phyloP scores from a whole-genome alignment of 2,329 filamentous ascomycete species.

The Dothistroma pini region DNA sequence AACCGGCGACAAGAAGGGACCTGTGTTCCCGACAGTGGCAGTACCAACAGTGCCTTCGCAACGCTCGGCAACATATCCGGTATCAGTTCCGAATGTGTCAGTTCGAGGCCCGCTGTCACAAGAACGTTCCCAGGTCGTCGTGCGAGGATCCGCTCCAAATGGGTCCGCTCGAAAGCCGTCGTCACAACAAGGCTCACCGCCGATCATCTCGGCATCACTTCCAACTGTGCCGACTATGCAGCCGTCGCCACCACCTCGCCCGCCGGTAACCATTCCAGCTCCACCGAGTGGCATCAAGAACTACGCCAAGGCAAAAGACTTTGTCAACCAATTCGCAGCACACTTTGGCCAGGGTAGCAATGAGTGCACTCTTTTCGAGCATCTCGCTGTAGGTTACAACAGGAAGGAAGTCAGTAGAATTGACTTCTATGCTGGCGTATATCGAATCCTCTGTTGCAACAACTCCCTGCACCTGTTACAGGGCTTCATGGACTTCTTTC shows the following conservation, averaged over 20 bases:
- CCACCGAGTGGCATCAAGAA: neutral
- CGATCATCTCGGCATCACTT: neutral
- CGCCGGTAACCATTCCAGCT: neutral
- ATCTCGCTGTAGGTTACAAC: slow-evolving; percentile 15
- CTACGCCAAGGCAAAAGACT: slow-evolving; percentile 4
- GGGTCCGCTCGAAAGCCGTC: neutral
- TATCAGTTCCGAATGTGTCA: neutral
- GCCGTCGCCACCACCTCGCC: neutral
- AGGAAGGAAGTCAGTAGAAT: slow-evolving; percentile 7
- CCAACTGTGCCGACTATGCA: neutral
- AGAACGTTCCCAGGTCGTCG: neutral
- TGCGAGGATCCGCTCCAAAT: neutral
- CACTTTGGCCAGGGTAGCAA: slow-evolving; percentile 8
- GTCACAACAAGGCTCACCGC: neutral
- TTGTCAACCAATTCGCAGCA: slow-evolving; percentile 11
- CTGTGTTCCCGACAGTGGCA: neutral
- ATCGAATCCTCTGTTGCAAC: slow-evolving; percentile 15
- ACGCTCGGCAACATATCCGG: neutral
- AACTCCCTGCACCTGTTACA: slow-evolving; percentile 13
- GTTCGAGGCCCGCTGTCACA: neutral
- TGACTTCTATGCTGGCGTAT: slow-evolving; percentile 20
- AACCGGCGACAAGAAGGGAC: neutral
- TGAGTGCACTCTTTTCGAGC: slow-evolving; percentile 11
- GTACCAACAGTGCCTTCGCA: neutral
- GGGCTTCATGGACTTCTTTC: slow-evolving; percentile 16